These are phyloP conservation scores for Pythium grandisporangium DNA, from an alignment of 352 stramenopile genomes.

Conservation along the genomic window DNA sequence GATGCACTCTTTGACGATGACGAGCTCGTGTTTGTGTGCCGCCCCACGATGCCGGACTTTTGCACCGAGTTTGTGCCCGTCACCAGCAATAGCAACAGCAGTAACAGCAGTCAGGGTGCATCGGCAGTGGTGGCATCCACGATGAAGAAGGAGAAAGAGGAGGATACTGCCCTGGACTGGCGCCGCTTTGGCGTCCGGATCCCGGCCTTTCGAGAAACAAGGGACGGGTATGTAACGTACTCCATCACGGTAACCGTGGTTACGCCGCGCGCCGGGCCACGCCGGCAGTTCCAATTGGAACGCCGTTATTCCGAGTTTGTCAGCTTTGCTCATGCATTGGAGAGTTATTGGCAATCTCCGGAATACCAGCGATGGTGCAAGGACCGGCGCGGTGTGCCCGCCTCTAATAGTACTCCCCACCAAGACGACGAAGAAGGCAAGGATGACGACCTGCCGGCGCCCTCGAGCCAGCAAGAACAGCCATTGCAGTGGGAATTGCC, in stretches of 20 bases:
- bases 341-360: constrained; percentile 20
- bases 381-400: constrained; percentile 4
- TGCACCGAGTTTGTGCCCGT: constrained; percentile 51
- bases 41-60: constrained; percentile 39
- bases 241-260: constrained; percentile 33
- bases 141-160: constrained; percentile 1
- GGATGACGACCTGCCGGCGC: too few relatives aligned
- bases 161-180: constrained; percentile 8
- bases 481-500: constrained; percentile 53
- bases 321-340: constrained; percentile 32
- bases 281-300: constrained; percentile 43
- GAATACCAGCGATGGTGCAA: constrained; percentile 6
- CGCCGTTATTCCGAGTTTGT: constrained; percentile 78
- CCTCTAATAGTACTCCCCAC: constrained; percentile 7
- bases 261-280: constrained; percentile 17
- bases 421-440: constrained; percentile 3
- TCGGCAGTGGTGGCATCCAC: constrained; percentile 7
- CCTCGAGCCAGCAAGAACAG: constrained; percentile 2
- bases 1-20: constrained; percentile 26
- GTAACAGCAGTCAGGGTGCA: too few relatives aligned
- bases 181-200: constrained; percentile 43
- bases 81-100: too few relatives aligned
- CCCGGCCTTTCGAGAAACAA: constrained; percentile 50
- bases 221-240: constrained; percentile 59
- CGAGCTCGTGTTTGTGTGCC: constrained; percentile 60